phyloP scores from a whole-genome alignment of 2,329 filamentous ascomycete genomes.

The Septoria petroselini region DNA sequence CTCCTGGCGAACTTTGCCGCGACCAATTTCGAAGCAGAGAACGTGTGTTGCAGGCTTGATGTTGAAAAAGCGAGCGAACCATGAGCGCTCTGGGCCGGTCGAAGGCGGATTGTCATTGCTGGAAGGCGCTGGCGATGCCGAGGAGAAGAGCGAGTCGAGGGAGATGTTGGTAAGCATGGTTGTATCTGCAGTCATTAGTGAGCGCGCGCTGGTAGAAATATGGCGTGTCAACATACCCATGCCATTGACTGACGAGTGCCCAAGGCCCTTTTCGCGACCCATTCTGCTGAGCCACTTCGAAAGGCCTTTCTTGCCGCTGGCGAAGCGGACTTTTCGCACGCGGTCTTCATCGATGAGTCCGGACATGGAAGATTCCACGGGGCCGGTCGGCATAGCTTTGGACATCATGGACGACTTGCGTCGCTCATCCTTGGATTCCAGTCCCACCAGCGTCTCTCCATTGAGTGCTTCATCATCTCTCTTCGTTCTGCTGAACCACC shows the following conservation, averaged over 20 bases:
- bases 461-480: constrained; percentile 24
- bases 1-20: constrained; percentile 72
- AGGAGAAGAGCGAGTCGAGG: constrained; percentile 34
- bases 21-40: constrained; percentile 71
- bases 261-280: constrained; percentile 36
- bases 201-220: background rate
- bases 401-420: constrained; percentile 29
- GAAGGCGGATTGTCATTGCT: constrained; percentile 50
- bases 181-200: constrained; percentile 22
- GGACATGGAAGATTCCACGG: constrained; percentile 33
- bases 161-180: constrained; percentile 30
- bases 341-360: constrained; percentile 45
- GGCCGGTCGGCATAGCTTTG: constrained; percentile 33
- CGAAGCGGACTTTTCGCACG: constrained; percentile 40
- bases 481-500: constrained; percentile 45
- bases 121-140: constrained; percentile 41
- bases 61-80: constrained; percentile 84
- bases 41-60: constrained; percentile 77
- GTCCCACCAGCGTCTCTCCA: constrained; percentile 8
- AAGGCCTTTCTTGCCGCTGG: constrained; percentile 46
- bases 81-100: constrained; percentile 59
- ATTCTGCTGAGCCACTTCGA: constrained; percentile 55
- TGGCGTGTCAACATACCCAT: constrained; percentile 20
- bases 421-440: constrained; percentile 21
- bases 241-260: constrained; percentile 18